A percentile compares a stretch with the other conserved stretches of the same genome.
These are phyloP conservation scores for Cytospora leucostoma DNA, from an alignment of 2,329 filamentous ascomycete species.

Conservation along the genomic window DNA sequence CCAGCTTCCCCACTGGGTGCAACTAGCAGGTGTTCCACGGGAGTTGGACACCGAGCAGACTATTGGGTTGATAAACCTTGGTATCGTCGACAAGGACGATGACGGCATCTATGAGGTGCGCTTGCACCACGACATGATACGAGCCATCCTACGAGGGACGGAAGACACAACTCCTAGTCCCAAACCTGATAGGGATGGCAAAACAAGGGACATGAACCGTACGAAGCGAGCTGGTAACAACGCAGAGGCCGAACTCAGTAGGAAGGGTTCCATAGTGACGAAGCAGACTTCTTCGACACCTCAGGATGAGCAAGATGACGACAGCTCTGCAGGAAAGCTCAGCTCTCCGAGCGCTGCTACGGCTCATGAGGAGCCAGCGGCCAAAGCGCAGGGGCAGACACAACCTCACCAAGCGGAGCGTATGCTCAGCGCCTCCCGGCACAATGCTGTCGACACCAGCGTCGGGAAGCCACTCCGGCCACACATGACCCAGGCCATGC, in stretches of 20 bases:
- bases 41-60: slow-evolving; percentile 42
- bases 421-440: slow-evolving; percentile 11
- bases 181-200: background rate
- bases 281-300: background rate
- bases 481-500: slow-evolving; percentile 6
- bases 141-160: slow-evolving; percentile 3
- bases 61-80: slow-evolving; percentile 43
- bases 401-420: background rate
- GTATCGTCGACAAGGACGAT: slow-evolving; percentile 32
- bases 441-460: background rate
- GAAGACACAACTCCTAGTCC: slow-evolving; percentile 10
- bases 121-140: slow-evolving; percentile 27
- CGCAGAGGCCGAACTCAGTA: background rate
- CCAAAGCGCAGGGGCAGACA: background rate
- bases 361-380: background rate
- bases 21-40: slow-evolving; percentile 47
- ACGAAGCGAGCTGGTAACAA: background rate
- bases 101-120: slow-evolving; percentile 34
- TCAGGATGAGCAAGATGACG: background rate
- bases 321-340: background rate
- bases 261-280: background rate
- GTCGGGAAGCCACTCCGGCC: slow-evolving; percentile 7
- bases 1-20: slow-evolving; percentile 50
- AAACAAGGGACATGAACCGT: background rate
- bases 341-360: background rate